Percentiles rank a stretch among this genome's conserved stretches.
phyloP scores from a whole-genome alignment of 163 green algal genomes.

The Chlorella variabilis region DNA sequence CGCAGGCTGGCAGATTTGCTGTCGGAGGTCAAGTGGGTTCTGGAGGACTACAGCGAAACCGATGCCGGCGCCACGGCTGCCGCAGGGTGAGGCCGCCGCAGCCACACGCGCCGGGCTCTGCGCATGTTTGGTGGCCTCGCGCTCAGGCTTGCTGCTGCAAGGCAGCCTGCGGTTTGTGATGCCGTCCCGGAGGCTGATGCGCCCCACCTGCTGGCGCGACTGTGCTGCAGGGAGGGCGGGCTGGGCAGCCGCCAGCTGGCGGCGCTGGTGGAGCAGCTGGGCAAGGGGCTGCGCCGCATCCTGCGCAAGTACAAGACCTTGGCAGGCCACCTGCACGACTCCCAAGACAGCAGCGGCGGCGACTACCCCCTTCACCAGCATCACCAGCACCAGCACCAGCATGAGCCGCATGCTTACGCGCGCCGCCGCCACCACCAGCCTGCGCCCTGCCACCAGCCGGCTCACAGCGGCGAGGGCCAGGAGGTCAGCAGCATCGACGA shows the following conservation, averaged over 20 bases:
- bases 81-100: neutral
- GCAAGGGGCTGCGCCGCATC: constrained; percentile 19
- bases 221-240: neutral
- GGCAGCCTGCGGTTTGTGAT: too few relatives aligned
- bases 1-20: constrained; percentile 37
- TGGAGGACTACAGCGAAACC: constrained; percentile 30
- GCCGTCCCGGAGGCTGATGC: too few relatives aligned
- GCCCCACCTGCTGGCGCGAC: too few relatives aligned
- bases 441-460: neutral
- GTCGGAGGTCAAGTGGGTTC: constrained; percentile 28
- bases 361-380: neutral
- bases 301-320: constrained; percentile 34
- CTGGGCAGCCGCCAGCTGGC: constrained; percentile 20
- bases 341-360: neutral
- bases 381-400: neutral
- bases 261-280: constrained; percentile 26
- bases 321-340: neutral
- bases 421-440: neutral
- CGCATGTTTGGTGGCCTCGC: too few relatives aligned
- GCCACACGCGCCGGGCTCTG: too few relatives aligned
- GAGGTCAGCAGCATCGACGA: constrained; percentile 1
- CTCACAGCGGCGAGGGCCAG: neutral
- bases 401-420: neutral
- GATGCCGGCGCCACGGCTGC: neutral
- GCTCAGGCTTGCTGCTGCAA: too few relatives aligned